Percentiles rank a stretch among this genome's conserved stretches.
Conservation (phyloP, 2,329 filamentous ascomycete species). For the Colletotrichum agaves region DNA sequence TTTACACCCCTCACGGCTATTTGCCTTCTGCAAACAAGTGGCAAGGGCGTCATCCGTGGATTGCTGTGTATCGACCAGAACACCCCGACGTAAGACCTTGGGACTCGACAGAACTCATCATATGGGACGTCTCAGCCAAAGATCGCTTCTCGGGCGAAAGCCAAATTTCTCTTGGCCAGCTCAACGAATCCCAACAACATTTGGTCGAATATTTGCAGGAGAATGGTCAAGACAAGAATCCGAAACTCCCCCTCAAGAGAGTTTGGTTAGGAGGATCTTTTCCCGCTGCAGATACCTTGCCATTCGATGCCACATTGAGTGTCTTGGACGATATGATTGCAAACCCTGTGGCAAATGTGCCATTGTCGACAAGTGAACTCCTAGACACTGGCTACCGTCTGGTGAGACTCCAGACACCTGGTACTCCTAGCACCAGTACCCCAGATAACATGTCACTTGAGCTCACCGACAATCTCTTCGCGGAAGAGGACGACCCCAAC, state of each 20-base stretch:
- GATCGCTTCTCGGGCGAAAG: conserved; percentile 40
- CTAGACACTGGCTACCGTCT: conserved; percentile 52
- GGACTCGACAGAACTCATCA: conserved; percentile 58
- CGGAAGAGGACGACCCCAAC: conserved; percentile 40
- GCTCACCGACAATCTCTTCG: conserved; percentile 18
- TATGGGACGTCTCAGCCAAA: conserved; percentile 60
- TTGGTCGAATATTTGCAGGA: conserved; percentile 53
- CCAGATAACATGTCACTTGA: conserved; percentile 29
- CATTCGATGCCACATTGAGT: conserved; percentile 56
- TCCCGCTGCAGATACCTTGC: conserved; percentile 42
- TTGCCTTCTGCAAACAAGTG: conserved; percentile 37
- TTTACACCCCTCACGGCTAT: conserved; percentile 53
- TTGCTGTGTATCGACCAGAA: conserved; percentile 58
- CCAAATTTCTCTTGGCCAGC: conserved; percentile 45
- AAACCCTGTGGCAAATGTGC: conserved; percentile 52
- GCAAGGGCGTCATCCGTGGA: conserved; percentile 59
- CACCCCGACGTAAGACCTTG: conserved; percentile 49
- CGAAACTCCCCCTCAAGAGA: conserved; percentile 47
- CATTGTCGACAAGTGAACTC: conserved; percentile 43
- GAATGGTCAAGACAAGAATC: conserved; percentile 45
- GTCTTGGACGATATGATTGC: conserved; percentile 48
- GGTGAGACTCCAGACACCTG: background rate
- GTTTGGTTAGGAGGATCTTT: conserved; percentile 59
- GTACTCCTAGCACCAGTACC: background rate
- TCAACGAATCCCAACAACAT: conserved; percentile 58